Percentiles rank a stretch among this genome's conserved stretches.
Evolutionary conservation across 257 asterid genomes (phyloP).

Genomic region (Phtheirospermum japonicum): DNA sequence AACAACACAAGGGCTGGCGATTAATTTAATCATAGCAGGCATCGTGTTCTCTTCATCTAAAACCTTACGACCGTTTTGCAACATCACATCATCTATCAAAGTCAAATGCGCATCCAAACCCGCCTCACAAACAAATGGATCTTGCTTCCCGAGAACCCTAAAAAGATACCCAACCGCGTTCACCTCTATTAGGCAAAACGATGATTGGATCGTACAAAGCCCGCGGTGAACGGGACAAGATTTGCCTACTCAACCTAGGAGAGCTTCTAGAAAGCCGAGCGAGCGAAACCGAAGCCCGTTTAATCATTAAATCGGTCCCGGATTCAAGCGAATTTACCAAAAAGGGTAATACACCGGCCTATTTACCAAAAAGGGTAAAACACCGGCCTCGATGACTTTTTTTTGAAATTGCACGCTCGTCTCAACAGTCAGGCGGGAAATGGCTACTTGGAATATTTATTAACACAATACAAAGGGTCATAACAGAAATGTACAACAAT

Average conservation of each 20-base stretch:
- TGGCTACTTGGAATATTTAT: too few species aligned
- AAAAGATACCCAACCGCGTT: constrained; percentile 49
- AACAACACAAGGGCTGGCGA: constrained; percentile 39
- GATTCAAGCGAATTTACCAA: constrained; percentile 47
- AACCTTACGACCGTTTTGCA: constrained; percentile 55
- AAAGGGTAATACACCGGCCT: too few species aligned
- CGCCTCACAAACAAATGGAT: constrained; percentile 52
- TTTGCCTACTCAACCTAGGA: constrained; percentile 35
- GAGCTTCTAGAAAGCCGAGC: constrained; percentile 54
- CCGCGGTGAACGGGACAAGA: constrained; percentile 61
- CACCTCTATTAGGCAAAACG: constrained; percentile 60
- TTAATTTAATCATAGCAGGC: constrained; percentile 42
- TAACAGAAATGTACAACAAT: too few species aligned
- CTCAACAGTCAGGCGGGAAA: constrained; percentile 46
- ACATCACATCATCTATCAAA: too few species aligned
- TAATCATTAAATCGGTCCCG: constrained; percentile 43
- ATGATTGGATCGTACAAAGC: constrained; percentile 42
- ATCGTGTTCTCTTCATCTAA: constrained; percentile 50
- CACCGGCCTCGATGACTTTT: constrained; percentile 55
- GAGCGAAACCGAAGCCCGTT: constrained; percentile 45
- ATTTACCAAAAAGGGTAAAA: too few species aligned
- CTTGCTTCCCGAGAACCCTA: constrained; percentile 44
- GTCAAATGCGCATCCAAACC: too few species aligned
- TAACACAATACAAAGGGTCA: too few species aligned
- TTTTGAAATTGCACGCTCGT: constrained; percentile 39